Evolutionary conservation across 73 alveolate genomes (phyloP).

Genomic region (Paramecium caudatum): DNA sequence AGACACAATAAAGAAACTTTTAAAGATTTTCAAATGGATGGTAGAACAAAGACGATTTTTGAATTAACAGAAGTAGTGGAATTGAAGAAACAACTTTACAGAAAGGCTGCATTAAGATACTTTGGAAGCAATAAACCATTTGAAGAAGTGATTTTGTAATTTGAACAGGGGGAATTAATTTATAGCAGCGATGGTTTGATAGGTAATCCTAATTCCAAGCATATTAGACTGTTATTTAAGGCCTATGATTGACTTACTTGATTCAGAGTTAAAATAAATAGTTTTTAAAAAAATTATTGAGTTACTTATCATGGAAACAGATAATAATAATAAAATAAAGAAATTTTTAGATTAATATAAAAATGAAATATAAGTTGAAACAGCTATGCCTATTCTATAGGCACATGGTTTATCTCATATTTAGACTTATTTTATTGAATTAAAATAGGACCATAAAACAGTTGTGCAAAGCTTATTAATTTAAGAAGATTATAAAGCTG

Average conservation of each 20-base stretch:
- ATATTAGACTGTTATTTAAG: neutral
- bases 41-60: neutral
- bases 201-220: neutral
- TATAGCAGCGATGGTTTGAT: slow-evolving; percentile 34
- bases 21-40: neutral
- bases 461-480: neutral
- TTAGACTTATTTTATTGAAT: slow-evolving; percentile 14
- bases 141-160: slow-evolving; percentile 9
- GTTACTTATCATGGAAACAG: neutral
- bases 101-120: neutral
- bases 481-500: slow-evolving; percentile 33
- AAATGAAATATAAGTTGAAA: neutral
- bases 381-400: neutral
- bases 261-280: neutral
- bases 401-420: slow-evolving; percentile 5
- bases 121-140: slow-evolving; percentile 30
- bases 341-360: neutral
- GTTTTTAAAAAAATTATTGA: slow-evolving; percentile 7
- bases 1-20: neutral
- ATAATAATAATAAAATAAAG: neutral
- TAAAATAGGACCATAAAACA: slow-evolving; percentile 34
- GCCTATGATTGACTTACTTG: slow-evolving; percentile 10
- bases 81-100: neutral
- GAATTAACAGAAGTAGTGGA: neutral
- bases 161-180: slow-evolving; percentile 14